Percentiles rank a stretch among this genome's conserved stretches.
Evolutionary conservation across 352 stramenopile species (phyloP).

Genomic region (Phytophthora niederhauseri): DNA sequence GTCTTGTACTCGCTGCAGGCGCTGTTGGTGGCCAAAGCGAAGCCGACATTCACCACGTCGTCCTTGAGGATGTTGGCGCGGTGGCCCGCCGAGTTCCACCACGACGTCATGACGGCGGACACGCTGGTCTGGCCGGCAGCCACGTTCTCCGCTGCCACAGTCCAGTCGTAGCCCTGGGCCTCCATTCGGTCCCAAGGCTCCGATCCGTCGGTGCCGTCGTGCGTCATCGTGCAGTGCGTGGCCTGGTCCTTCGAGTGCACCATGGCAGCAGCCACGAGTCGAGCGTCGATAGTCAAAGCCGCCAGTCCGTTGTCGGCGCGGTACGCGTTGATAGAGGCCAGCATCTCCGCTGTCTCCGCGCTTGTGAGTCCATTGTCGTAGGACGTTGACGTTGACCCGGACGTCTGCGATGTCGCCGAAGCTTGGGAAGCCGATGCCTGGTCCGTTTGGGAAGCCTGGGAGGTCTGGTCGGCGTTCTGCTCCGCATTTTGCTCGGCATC

Average conservation of each 20-base stretch:
- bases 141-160: conserved; percentile 54
- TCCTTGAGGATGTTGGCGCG: conserved; percentile 57
- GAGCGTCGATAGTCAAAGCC: conserved; percentile 46
- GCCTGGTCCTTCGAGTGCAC: conserved; percentile 55
- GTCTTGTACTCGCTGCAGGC: conserved; percentile 44
- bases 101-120: conserved; percentile 49
- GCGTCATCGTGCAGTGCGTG: conserved; percentile 46
- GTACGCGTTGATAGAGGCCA: conserved; percentile 58
- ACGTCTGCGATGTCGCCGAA: conserved; percentile 12
- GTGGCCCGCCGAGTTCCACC: conserved; percentile 61
- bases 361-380: conserved; percentile 45
- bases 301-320: conserved; percentile 40
- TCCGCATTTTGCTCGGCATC: conserved; percentile 11
- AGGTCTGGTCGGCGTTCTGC: conserved; percentile 14
- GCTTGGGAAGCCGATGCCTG: conserved; percentile 13
- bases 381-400: conserved; percentile 14
- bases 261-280: conserved; percentile 42
- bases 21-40: conserved; percentile 33
- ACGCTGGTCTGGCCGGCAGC: conserved; percentile 49
- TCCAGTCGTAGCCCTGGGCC: conserved; percentile 47
- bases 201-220: conserved; percentile 49
- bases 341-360: conserved; percentile 47
- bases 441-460: conserved; percentile 3
- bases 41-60: conserved; percentile 43
- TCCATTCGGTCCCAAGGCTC: conserved; percentile 46